phyloP scores from a whole-genome alignment of 345 rosid species.

The Camelina sativa region DNA sequence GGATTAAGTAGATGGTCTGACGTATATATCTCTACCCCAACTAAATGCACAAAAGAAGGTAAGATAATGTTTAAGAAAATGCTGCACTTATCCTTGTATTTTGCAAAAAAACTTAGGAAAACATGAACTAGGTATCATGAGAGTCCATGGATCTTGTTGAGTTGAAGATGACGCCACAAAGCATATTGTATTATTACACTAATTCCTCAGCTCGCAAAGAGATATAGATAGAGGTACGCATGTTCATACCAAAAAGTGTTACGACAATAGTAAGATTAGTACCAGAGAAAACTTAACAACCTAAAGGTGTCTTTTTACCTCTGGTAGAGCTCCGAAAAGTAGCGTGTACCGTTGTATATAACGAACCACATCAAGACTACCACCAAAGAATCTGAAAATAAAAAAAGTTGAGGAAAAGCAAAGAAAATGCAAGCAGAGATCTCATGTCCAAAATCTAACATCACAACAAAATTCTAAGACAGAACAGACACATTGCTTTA shows the following conservation, averaged over 20 bases:
- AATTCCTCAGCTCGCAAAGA: too few species aligned
- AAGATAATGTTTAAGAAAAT: not conserved
- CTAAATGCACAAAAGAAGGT: constrained; percentile 18
- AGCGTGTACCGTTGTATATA: constrained; percentile 70
- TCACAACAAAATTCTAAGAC: not conserved
- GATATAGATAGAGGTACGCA: not conserved
- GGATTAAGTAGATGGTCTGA: not conserved
- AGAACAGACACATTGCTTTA: not conserved
- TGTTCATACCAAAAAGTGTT: not conserved
- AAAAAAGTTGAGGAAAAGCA: constrained; percentile 51
- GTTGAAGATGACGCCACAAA: constrained; percentile 15
- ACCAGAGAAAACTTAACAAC: not conserved
- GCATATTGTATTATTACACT: not conserved
- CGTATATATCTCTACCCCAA: constrained; percentile 7
- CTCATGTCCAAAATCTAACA: constrained; percentile 1
- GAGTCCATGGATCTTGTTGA: not conserved
- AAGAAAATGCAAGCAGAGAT: constrained; percentile 20
- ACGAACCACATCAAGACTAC: constrained; percentile 86
- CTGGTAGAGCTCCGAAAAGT: constrained; percentile 61
- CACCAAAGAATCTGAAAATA: constrained; percentile 67
- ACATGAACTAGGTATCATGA: constrained; percentile 9
- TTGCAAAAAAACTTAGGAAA: not conserved
- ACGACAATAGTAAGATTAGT: not conserved
- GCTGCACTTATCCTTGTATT: not conserved
- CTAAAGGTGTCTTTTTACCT: constrained; percentile 51